These are phyloP conservation scores for Kodamaea anthophila DNA, from an alignment of 1,139 yeast genomes.

Conservation along the genomic window DNA sequence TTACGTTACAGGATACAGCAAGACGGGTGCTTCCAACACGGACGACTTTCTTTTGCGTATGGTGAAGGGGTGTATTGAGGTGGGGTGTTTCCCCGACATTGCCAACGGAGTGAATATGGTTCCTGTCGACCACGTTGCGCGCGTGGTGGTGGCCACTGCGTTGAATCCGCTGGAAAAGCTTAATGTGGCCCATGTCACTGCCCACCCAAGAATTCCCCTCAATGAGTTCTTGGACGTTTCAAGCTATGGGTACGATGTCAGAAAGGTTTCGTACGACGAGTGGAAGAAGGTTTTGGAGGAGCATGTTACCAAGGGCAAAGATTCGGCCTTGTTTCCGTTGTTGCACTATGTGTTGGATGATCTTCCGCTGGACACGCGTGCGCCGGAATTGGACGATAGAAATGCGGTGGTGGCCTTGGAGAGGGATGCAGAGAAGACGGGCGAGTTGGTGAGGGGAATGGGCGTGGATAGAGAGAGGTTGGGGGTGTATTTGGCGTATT, in stretches of 20 bases:
- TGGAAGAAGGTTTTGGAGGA: slow-evolving; percentile 78
- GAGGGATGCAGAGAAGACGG: slow-evolving; percentile 57
- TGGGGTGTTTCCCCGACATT: slow-evolving; percentile 82
- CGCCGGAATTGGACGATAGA: slow-evolving; percentile 88
- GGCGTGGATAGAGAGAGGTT: slow-evolving; percentile 66
- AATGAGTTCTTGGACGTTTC: slow-evolving; percentile 66
- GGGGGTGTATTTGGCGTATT: slow-evolving; percentile 74
- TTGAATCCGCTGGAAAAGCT: slow-evolving; percentile 65
- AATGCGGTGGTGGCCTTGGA: slow-evolving; percentile 66
- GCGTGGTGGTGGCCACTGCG: slow-evolving; percentile 80
- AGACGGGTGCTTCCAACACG: slow-evolving; percentile 84
- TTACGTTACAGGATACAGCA: slow-evolving; percentile 82
- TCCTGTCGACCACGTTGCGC: slow-evolving; percentile 96
- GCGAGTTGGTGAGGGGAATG: slow-evolving; percentile 57
- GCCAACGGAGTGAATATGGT: slow-evolving; percentile 89
- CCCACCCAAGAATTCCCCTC: slow-evolving; percentile 86
- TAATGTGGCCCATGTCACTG: slow-evolving; percentile 91
- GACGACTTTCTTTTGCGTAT: slow-evolving; percentile 93
- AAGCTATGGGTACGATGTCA: slow-evolving; percentile 66
- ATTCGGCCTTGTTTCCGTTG: slow-evolving; percentile 86
- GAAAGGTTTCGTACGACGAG: slow-evolving; percentile 57
- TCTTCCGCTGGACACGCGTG: slow-evolving; percentile 83
- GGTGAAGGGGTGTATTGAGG: slow-evolving; percentile 89
- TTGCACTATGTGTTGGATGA: slow-evolving; percentile 91
- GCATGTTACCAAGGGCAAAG: slow-evolving; percentile 62